Percentiles rank a stretch among this genome's conserved stretches.
Conservation (phyloP, 2,329 filamentous ascomycete species). For the Leptographium lundbergii region DNA sequence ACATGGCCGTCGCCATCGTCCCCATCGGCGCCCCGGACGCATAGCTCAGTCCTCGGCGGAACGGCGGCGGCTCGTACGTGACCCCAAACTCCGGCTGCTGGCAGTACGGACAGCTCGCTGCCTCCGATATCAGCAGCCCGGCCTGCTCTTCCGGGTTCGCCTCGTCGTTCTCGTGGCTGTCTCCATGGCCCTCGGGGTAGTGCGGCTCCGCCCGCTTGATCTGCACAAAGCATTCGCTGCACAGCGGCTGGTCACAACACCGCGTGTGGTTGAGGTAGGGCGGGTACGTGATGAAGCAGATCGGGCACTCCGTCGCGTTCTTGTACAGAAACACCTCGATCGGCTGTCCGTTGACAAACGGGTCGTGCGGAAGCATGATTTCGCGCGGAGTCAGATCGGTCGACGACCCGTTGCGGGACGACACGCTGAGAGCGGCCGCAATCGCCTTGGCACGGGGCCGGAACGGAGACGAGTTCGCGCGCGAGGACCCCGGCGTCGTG, state of each 20-base stretch:
- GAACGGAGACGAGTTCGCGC: conserved; percentile 47
- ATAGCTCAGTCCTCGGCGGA: conserved; percentile 61
- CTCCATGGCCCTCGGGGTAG: conserved; percentile 64
- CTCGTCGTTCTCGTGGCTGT: conserved; percentile 19
- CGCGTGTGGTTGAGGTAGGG: conserved; percentile 88
- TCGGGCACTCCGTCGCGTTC: conserved; percentile 78
- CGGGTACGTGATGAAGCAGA: conserved; percentile 93
- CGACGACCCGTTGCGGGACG: conserved; percentile 60
- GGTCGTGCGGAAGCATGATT: conserved; percentile 65
- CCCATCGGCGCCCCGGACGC: conserved; percentile 24
- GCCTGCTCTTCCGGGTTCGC: conserved; percentile 34
- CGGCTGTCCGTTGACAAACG: conserved; percentile 86
- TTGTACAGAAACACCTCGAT: conserved; percentile 92
- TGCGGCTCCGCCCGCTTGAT: conserved; percentile 92
- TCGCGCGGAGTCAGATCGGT: conserved; percentile 66
- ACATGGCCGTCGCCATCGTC: conserved; percentile 60
- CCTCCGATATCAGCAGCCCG: conserved; percentile 73
- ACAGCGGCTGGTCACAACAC: conserved; percentile 93
- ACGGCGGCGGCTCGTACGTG: conserved; percentile 83
- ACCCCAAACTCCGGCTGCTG: conserved; percentile 91
- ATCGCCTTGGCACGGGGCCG: conserved; percentile 81
- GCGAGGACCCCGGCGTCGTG: conserved; percentile 29
- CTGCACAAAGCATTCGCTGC: conserved; percentile 97
- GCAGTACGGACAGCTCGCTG: conserved; percentile 88
- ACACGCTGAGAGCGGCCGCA: conserved; percentile 62